These are phyloP conservation scores for Boletus calvinii DNA, from an alignment of 1,284 basidiomycete species.

Conservation along the genomic window DNA sequence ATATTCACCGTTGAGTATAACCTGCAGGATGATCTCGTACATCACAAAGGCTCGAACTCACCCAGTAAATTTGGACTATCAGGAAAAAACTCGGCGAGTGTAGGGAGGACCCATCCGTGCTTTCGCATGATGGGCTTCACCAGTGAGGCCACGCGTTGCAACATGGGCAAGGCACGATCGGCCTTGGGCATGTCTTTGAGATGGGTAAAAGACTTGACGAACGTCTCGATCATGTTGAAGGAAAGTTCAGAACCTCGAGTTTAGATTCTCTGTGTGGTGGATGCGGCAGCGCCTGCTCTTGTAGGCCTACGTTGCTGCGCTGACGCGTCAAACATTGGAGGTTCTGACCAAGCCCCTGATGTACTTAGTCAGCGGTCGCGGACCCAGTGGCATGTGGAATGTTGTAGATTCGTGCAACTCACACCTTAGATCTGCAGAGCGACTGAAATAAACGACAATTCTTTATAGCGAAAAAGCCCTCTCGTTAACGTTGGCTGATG, in stretches of 20 bases:
- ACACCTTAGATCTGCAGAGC: no score
- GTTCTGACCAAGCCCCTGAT: slow-evolving; percentile 14
- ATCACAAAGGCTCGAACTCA: slow-evolving; percentile 35
- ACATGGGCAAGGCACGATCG: slow-evolving; percentile 58
- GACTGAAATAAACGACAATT: no score
- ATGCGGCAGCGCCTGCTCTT: not conserved
- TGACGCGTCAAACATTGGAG: slow-evolving; percentile 9
- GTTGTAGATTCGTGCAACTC: not conserved
- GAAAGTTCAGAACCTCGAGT: not conserved
- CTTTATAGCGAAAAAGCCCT: no score
- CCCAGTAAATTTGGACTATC: slow-evolving; percentile 71
- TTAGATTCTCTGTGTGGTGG: not conserved
- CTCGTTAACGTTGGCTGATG: no score
- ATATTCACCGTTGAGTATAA: slow-evolving; percentile 9
- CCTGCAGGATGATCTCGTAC: not conserved
- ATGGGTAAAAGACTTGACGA: slow-evolving; percentile 65
- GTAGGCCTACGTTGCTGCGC: not conserved
- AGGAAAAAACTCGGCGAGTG: slow-evolving; percentile 84
- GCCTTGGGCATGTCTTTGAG: slow-evolving; percentile 61
- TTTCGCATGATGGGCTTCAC: slow-evolving; percentile 91
- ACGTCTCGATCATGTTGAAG: slow-evolving; percentile 44
- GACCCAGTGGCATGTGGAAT: not conserved
- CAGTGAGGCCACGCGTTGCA: slow-evolving; percentile 74
- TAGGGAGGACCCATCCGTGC: slow-evolving; percentile 77
- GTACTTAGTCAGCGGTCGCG: slow-evolving; percentile 9